Evolutionary conservation across 2,329 filamentous ascomycete genomes (phyloP), one percentile per base, ranked within the genome.

Genomic region (Camillea tinctor): DNA sequence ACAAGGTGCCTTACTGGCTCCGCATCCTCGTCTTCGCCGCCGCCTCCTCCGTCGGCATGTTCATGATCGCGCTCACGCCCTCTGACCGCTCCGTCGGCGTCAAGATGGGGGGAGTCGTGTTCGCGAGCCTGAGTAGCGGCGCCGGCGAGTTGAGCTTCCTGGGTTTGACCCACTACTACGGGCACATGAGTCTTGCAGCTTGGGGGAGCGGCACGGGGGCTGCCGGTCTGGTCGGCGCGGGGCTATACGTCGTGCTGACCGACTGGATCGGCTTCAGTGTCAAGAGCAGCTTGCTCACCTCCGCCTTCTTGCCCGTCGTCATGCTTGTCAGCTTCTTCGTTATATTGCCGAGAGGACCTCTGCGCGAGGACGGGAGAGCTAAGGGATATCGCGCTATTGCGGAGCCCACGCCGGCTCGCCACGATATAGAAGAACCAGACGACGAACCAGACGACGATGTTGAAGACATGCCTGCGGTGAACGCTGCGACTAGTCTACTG

Each of bases 201-300:
- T 99, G 95, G 95, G 91, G 92, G 0, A 94, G 90, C 64, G 94
- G 94, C 0, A 97, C 94, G 0, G 94, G 94, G 1, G 94, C 90
- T 0, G 94, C 94, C 0, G 94, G 94, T 0, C 75, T 99, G 59
- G 81, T 94, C 0, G 95, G 95, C 4, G 92, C 94, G 0, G 93
- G 93, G 0, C 81, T 94, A 15, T 99, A 98, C 76, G 91, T 96
- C 7, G 72, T 94, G 53, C 83, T 95, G 60, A 98, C 94, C 1
- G 93, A 91, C 30, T 90, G 88, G 71, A 79, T 96, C 59, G 87
- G 87, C 0, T 83, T 97, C 64, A 87, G 84, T 56, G 91, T 97
- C 50, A 85, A 84, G 68, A 82, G 82, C 22, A 96, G 90, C 63
- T 75, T 98, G 65, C 77, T 97, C 48, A 84, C 88, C 17, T 93